These are phyloP conservation scores for Colletotrichum sp. DNA, from an alignment of 2,329 filamentous ascomycete species.

Conservation along the genomic window DNA sequence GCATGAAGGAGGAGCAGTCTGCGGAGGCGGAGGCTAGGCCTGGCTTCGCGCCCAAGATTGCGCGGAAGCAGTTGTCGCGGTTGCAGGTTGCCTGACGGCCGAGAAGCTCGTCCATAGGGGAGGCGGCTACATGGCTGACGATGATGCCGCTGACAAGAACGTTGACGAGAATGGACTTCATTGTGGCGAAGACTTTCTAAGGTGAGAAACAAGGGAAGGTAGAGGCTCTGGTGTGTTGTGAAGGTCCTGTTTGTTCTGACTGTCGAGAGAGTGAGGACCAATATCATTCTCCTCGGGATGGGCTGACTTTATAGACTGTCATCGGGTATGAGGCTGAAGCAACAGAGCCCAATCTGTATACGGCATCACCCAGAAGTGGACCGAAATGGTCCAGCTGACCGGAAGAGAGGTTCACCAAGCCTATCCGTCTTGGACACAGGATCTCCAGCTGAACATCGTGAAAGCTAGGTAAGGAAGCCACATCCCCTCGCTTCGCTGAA, in stretches of 20 bases:
- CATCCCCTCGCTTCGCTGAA: not conserved
- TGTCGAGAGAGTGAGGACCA: not conserved
- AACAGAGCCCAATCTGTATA: not conserved
- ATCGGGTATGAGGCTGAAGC: not conserved
- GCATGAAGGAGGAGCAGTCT: conserved; percentile 1
- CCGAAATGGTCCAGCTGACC: not conserved
- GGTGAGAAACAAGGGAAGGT: not conserved
- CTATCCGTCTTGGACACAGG: not conserved
- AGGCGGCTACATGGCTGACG: not conserved
- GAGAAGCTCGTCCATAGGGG: not conserved
- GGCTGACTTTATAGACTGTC: not conserved
- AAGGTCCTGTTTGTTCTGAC: not conserved
- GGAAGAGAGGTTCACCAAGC: not conserved
- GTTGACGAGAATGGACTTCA: not conserved
- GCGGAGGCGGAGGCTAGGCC: not conserved
- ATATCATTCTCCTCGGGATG: not conserved
- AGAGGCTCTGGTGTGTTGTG: not conserved
- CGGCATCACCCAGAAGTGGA: accelerated
- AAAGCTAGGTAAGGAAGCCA: not conserved
- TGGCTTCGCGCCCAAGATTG: not conserved
- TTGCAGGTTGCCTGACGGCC: not conserved
- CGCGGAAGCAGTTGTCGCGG: conserved; percentile 9
- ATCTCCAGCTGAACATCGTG: not conserved
- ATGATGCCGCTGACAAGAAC: not conserved
- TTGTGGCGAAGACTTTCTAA: not conserved